These are phyloP conservation scores for Lathyrus tuberosus DNA, from an alignment of 306 rosid genomes.

Conservation along the genomic window DNA sequence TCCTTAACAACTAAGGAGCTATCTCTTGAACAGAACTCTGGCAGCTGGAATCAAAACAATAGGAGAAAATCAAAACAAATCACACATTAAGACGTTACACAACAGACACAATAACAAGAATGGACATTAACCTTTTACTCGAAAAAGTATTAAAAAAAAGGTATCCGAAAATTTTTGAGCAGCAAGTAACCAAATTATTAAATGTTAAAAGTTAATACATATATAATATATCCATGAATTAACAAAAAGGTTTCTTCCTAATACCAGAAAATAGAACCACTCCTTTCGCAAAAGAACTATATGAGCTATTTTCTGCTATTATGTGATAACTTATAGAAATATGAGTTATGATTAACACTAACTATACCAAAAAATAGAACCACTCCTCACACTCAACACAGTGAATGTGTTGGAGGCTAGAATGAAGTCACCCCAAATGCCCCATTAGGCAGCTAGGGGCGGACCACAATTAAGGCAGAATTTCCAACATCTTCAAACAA, in stretches of 20 bases:
- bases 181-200: slow-evolving; percentile 30
- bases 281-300: neutral
- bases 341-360: too few species aligned
- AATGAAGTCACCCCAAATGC: neutral
- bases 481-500: slow-evolving; percentile 2
- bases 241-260: neutral
- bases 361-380: slow-evolving; percentile 17
- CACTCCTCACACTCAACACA: neutral
- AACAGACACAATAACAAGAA: slow-evolving; percentile 24
- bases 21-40: slow-evolving; percentile 84
- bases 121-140: neutral
- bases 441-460: neutral
- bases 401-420: neutral
- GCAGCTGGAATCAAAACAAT: slow-evolving; percentile 60
- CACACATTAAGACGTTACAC: slow-evolving; percentile 18
- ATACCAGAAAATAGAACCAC: slow-evolving; percentile 23
- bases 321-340: too few species aligned
- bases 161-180: neutral
- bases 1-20: slow-evolving; percentile 86
- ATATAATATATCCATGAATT: neutral
- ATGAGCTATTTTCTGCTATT: neutral
- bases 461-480: neutral
- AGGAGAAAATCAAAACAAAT: slow-evolving; percentile 38
- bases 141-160: neutral
- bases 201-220: neutral